phyloP scores from a whole-genome alignment of 2,329 filamentous ascomycete species.

The Chrysoporthe cubensis region DNA sequence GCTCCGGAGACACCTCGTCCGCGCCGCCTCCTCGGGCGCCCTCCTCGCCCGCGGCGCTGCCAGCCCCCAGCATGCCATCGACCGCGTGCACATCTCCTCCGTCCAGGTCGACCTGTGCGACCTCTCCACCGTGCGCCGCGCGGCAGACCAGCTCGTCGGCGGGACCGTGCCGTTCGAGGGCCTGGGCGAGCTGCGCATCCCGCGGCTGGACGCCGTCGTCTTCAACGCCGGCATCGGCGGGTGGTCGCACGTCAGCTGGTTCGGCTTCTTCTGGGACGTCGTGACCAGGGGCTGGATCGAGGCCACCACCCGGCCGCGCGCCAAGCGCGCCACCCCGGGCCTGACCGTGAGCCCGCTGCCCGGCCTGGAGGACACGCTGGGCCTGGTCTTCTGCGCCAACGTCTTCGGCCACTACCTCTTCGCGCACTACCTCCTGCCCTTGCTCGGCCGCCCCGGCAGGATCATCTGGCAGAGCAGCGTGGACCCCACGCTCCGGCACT shows the following conservation, averaged over 20 bases:
- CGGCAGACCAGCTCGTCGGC: conserved; percentile 51
- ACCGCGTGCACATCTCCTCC: conserved; percentile 61
- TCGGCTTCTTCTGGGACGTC: conserved; percentile 55
- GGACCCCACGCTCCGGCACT: conserved; percentile 61
- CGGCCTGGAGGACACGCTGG: conserved; percentile 59
- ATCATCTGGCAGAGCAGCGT: conserved; percentile 89
- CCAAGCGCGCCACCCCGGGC: conserved; percentile 66
- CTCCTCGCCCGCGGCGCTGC: conserved; percentile 45
- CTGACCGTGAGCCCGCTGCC: conserved; percentile 48
- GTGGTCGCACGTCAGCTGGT: conserved; percentile 80
- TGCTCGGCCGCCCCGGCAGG: conserved; percentile 69
- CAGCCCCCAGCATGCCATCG: conserved; percentile 47
- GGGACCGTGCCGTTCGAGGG: conserved; percentile 48
- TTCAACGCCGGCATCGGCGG: conserved; percentile 90
- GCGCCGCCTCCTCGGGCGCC: conserved; percentile 46
- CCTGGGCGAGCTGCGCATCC: conserved; percentile 55
- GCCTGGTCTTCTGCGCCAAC: conserved; percentile 87
- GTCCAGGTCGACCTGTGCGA: conserved; percentile 65
- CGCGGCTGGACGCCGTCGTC: conserved; percentile 77
- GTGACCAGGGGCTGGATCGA: conserved; percentile 65
- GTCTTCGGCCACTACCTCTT: conserved; percentile 95
- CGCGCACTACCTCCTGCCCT: conserved; percentile 75
- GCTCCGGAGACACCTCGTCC: conserved; percentile 65
- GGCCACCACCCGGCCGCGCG: conserved; percentile 76
- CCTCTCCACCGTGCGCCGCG: conserved; percentile 53